Conservation (phyloP, 257 asterid species). For the Cynanchum wilfordii region DNA sequence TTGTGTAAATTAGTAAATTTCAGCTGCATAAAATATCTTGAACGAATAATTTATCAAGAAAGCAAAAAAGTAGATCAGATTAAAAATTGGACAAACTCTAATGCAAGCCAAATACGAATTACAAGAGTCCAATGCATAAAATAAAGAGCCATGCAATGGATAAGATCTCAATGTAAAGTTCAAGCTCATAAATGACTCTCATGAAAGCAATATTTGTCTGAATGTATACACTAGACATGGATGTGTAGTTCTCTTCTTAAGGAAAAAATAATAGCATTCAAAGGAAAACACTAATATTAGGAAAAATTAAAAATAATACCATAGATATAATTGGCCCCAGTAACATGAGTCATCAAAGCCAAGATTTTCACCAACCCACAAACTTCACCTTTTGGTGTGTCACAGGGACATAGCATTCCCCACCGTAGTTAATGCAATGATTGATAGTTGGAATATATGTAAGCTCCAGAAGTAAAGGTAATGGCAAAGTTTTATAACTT, state of each 20-base stretch:
- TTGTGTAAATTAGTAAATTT: not conserved
- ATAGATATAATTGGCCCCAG: slow-evolving; percentile 74
- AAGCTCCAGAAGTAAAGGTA: not conserved
- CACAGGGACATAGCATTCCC: slow-evolving; percentile 99
- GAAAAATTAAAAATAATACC: slow-evolving; percentile 40
- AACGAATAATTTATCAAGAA: not conserved
- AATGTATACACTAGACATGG: not conserved
- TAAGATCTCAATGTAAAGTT: not conserved
- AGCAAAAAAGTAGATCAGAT: not conserved
- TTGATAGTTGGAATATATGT: slow-evolving; percentile 15
- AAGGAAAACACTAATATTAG: not conserved
- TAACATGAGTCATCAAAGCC: slow-evolving; percentile 97
- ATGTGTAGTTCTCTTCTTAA: not conserved
- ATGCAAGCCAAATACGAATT: not conserved
- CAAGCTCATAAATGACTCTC: not conserved
- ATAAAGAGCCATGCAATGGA: not conserved
- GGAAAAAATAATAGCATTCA: no score
- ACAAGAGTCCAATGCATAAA: not conserved
- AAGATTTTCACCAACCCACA: slow-evolving; percentile 97
- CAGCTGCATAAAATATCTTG: not conserved
- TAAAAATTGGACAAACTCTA: not conserved
- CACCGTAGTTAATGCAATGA: slow-evolving; percentile 47
- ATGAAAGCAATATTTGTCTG: not conserved
- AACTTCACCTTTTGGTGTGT: slow-evolving; percentile 98
- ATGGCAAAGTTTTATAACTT: not conserved